These are phyloP conservation scores for Beta corolliflora DNA, from an alignment of 179 eudicot genomes.

Conservation along the genomic window DNA sequence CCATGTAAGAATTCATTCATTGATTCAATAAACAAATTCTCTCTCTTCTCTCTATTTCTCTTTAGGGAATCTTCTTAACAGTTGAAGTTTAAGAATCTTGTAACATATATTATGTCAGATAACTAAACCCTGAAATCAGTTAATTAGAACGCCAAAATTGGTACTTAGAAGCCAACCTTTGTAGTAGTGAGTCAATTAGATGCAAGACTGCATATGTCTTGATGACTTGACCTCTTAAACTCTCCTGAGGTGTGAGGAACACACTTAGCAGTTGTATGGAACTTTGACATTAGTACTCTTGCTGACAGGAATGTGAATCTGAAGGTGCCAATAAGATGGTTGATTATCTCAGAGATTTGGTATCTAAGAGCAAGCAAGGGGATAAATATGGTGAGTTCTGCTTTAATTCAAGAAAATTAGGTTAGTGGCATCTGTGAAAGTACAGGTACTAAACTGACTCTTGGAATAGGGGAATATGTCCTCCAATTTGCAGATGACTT, in stretches of 20 bases:
- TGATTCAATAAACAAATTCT: too few relatives aligned
- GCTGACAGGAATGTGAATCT: constrained; percentile 88
- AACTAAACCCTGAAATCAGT: too few relatives aligned
- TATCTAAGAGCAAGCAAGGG: constrained; percentile 80
- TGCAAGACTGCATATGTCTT: not conserved
- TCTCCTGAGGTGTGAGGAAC: not conserved
- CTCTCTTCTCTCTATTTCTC: too few relatives aligned
- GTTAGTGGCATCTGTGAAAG: not conserved
- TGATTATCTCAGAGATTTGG: constrained; percentile 74
- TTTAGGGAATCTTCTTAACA: too few relatives aligned
- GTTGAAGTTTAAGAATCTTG: too few relatives aligned
- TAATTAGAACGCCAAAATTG: too few relatives aligned
- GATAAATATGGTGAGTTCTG: constrained; percentile 66
- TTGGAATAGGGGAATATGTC: constrained; percentile 63
- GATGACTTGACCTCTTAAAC: not conserved
- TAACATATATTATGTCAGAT: too few relatives aligned
- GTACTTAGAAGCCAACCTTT: not conserved
- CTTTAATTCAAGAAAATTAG: not conserved
- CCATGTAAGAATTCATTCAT: too few relatives aligned
- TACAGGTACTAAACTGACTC: constrained; percentile 27
- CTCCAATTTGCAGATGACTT: constrained; percentile 93
- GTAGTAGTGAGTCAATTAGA: not conserved
- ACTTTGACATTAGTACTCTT: constrained; percentile 15
- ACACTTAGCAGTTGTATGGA: not conserved
- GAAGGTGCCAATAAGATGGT: constrained; percentile 97